Base-by-base conservation (phyloP, 179 eudicot species). In the Beta macrorhiza region DNA sequence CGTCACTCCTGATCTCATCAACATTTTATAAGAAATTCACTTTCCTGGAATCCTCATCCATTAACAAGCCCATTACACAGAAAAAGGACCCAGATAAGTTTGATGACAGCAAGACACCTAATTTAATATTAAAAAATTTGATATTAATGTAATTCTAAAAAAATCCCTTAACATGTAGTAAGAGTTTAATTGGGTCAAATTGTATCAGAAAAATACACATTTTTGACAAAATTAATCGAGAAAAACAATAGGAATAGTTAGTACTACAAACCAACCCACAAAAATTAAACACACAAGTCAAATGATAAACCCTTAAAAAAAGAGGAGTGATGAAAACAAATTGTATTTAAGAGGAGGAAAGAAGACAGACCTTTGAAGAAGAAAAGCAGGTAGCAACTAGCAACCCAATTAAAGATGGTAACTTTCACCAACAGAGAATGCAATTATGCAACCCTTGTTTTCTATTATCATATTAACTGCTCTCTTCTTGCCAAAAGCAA, bases 1-100 rank as follows among this genome's bases (percentile, higher is more conserved):
- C 73, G 53, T 44, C 53, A 69, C 11, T n/a, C 53, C 20, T 67
- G 72, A 67, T 67, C n/a, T 67, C 32, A 67, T 37, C 49, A 67
- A 14, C 72, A 67, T 67, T 29, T 25, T 2, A 37, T 37, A 37
- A n/a, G 4, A 11, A 32, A 5, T 1, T 69, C 51, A 42, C 52
- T 69, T 69, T 42, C 52, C 73, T 14, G 52, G 15, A 44, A 44
- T 42, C 22, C 11, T 16, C 52, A 22, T 65, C 15, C 13, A 42
- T 68, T 45, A 68, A 68, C 72, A 69, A 65, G 44, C 73, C 25
- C 73, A 69, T 16, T 69, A 7, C 42, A 29, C 53, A 49, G 53
- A 9, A 49, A 49, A 49, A 49, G 11, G 17, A 58, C 63, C 63
- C 63, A 58, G 63, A 58, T 58, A 16, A 15, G 17, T 58, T 15